phyloP scores from a whole-genome alignment of 2,329 filamentous ascomycete genomes.

The Bisporella sp. region DNA sequence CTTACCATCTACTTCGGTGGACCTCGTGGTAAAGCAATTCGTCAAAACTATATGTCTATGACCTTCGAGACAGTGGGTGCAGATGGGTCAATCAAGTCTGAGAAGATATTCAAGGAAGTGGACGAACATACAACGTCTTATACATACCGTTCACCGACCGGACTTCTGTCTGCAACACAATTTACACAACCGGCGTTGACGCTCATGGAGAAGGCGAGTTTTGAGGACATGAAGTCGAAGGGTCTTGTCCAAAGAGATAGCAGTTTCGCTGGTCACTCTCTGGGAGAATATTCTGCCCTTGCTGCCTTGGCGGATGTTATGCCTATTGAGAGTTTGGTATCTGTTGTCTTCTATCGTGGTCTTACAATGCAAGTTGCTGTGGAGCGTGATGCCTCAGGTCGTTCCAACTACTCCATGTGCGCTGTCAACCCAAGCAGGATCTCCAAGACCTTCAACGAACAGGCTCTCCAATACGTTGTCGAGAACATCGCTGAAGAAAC shows the following conservation, averaged over 20 bases:
- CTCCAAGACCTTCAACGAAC: conserved; percentile 97
- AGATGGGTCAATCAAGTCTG: conserved; percentile 91
- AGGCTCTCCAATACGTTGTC: conserved; percentile 92
- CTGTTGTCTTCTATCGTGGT: conserved; percentile 97
- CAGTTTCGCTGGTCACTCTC: conserved; percentile 95
- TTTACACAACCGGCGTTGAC: conserved; percentile 97
- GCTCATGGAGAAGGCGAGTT: conserved; percentile 98
- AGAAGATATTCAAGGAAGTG: conserved; percentile 99
- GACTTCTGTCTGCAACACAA: conserved; percentile 91
- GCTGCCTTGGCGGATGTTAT: conserved; percentile 96
- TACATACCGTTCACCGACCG: conserved; percentile 92
- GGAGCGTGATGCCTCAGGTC: conserved; percentile 85
- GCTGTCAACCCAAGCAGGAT: conserved; percentile 98
- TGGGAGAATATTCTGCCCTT: conserved; percentile 96
- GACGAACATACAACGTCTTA: conserved; percentile 89
- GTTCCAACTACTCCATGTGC: conserved; percentile 99
- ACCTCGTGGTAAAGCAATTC: conserved; percentile 91
- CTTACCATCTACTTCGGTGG: conserved; percentile 98
- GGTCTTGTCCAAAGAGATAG: conserved; percentile 93
- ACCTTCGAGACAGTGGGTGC: conserved; percentile 96
- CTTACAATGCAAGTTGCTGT: conserved; percentile 99
- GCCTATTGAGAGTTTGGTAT: conserved; percentile 98
- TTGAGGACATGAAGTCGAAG: conserved; percentile 98
- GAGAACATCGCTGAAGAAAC: conserved; percentile 92
- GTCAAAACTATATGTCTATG: conserved; percentile 99